Percentiles rank a stretch among this genome's conserved stretches.
Conservation (phyloP, 2,329 filamentous ascomycete genomes). For the Xenoacremonium recifei region DNA sequence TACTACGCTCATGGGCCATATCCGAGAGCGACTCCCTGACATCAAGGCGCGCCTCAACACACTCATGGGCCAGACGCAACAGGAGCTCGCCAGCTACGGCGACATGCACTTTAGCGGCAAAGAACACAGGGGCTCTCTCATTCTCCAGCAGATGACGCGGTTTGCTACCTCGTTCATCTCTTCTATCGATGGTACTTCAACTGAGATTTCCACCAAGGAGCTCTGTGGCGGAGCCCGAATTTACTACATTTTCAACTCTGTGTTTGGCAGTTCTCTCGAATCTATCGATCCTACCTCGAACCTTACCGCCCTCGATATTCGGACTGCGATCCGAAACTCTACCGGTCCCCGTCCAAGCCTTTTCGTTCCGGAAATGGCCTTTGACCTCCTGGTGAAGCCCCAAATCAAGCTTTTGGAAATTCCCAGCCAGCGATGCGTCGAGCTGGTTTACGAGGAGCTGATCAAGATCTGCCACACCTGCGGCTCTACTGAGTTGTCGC, state of each 20-base stretch:
- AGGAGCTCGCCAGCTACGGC: constrained; percentile 95
- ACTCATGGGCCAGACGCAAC: constrained; percentile 98
- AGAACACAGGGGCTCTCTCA: constrained; percentile 91
- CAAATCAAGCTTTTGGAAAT: constrained; percentile 97
- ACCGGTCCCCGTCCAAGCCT: constrained; percentile 93
- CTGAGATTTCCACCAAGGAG: constrained; percentile 98
- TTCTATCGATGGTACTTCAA: constrained; percentile 97
- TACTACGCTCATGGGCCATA: constrained; percentile 92
- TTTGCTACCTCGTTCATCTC: constrained; percentile 98
- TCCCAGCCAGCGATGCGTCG: constrained; percentile 93
- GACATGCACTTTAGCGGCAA: constrained; percentile 98
- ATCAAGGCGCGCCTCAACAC: constrained; percentile 98
- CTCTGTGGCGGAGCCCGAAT: constrained; percentile 92
- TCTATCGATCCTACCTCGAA: constrained; percentile 96
- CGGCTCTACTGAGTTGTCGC: constrained; percentile 87
- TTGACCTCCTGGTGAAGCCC: constrained; percentile 95
- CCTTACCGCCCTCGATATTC: constrained; percentile 89
- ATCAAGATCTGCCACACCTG: constrained; percentile 99
- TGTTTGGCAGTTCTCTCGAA: constrained; percentile 94
- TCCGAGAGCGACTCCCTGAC: constrained; percentile 90
- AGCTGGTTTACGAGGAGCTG: constrained; percentile 96
- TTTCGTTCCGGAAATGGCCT: constrained; percentile 96
- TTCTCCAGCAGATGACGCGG: constrained; percentile 95
- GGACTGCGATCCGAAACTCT: constrained; percentile 96
- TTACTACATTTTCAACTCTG: constrained; percentile 99